Conservation (phyloP, 257 asterid genomes). For the Fraxinus quadrangulata region DNA sequence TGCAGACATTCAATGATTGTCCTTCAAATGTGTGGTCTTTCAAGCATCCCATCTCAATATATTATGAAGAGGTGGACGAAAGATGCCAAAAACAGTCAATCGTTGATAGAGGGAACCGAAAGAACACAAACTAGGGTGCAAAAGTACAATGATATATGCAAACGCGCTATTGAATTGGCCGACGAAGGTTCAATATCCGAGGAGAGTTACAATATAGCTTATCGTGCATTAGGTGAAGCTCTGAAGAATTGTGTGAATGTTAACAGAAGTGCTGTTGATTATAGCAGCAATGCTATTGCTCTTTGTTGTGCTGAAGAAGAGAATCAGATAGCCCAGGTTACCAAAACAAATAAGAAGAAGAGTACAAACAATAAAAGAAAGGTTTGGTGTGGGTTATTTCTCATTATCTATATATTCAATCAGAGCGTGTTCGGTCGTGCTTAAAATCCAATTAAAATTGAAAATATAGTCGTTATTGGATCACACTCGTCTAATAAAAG, state of each 20-base stretch:
- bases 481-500: no score
- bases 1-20: slow-evolving; percentile 97
- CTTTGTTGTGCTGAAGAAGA: slow-evolving; percentile 67
- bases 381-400: slow-evolving; percentile 45
- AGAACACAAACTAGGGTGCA: slow-evolving; percentile 71
- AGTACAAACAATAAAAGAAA: slow-evolving; percentile 72
- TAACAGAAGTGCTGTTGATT: slow-evolving; percentile 59
- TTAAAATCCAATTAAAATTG: no score
- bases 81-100: slow-evolving; percentile 72
- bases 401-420: slow-evolving; percentile 5
- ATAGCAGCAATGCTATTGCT: slow-evolving; percentile 52
- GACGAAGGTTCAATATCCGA: slow-evolving; percentile 87
- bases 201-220: slow-evolving; percentile 71
- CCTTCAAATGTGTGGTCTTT: slow-evolving; percentile 90
- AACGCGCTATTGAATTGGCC: slow-evolving; percentile 80
- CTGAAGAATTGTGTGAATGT: slow-evolving; percentile 77
- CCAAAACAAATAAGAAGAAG: slow-evolving; percentile 63
- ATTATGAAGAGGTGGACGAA: slow-evolving; percentile 96
- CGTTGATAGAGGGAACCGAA: slow-evolving; percentile 55
- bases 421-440: no score
- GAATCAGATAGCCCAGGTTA: slow-evolving; percentile 43
- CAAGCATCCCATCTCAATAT: slow-evolving; percentile 78
- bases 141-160: slow-evolving; percentile 87
- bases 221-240: slow-evolving; percentile 77
- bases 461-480: no score